These are phyloP conservation scores for Candida hungchunana DNA, from an alignment of 805 yeast species.

Conservation along the genomic window DNA sequence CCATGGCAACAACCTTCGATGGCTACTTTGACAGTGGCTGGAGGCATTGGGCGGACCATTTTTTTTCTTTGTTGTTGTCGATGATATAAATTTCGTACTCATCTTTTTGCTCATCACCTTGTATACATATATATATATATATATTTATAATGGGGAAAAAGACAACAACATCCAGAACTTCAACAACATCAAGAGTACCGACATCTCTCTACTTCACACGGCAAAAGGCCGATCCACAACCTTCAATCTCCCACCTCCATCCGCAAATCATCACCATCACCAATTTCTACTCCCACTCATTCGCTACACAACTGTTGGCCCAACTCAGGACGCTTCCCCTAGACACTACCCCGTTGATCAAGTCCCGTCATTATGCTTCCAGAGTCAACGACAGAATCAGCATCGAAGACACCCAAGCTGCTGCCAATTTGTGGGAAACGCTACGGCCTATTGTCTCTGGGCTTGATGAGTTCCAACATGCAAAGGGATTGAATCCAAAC, in stretches of 20 bases:
- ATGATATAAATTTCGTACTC: no score
- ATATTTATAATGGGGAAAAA: no score
- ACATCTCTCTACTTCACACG: conserved; percentile 5
- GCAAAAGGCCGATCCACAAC: conserved; percentile 1
- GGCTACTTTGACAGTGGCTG: conserved; percentile 48
- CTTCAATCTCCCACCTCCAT: conserved; percentile 4
- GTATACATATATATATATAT: no score
- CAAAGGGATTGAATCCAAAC: conserved; percentile 51
- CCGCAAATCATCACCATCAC: conserved; percentile 21
- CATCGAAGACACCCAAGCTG: conserved; percentile 33
- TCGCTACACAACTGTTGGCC: conserved; percentile 9
- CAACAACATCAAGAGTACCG: conserved; percentile 4
- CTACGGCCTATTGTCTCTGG: conserved; percentile 28
- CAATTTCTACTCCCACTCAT: conserved; percentile 16
- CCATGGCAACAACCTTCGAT: conserved; percentile 94
- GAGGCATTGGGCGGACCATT: no score
- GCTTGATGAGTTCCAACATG: conserved; percentile 30
- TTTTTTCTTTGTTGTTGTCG: no score
- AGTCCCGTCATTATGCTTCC: conserved; percentile 51
- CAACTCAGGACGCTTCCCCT: conserved; percentile 18
- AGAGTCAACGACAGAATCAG: conserved; percentile 51
- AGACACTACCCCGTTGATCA: conserved; percentile 45
- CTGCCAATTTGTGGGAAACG: conserved; percentile 41
- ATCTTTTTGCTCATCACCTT: no score
- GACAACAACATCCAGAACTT: no score